Evolutionary conservation across 371 early-diverging fungal genomes (phyloP).

Genomic region (Lichtheimia corymbifera): DNA sequence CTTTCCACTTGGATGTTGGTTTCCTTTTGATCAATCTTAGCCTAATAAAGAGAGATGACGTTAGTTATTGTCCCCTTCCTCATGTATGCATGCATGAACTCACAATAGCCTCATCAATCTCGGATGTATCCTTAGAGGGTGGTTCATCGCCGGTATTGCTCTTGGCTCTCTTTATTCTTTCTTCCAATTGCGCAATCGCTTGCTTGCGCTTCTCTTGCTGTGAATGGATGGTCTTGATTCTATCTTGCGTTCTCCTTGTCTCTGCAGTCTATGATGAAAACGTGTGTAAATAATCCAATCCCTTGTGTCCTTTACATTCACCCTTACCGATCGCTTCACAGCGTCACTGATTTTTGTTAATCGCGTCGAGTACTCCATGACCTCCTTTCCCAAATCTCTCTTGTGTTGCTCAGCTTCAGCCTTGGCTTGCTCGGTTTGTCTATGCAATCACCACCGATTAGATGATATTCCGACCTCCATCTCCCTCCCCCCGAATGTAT

Average conservation of each 20-base stretch:
- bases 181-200: slow-evolving; percentile 40
- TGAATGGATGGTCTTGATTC: slow-evolving; percentile 32
- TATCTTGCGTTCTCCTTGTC: slow-evolving; percentile 3
- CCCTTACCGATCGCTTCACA: slow-evolving; percentile 16
- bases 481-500: background rate
- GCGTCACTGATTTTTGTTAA: slow-evolving; percentile 7
- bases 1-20: too few relatives aligned
- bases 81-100: background rate
- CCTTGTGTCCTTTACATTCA: too few relatives aligned
- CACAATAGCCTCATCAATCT: slow-evolving; percentile 42
- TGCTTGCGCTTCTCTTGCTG: slow-evolving; percentile 38
- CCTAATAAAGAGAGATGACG: too few relatives aligned
- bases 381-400: background rate
- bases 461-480: too few relatives aligned
- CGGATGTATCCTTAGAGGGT: slow-evolving; percentile 32
- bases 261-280: background rate
- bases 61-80: too few relatives aligned
- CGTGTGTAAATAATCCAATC: too few relatives aligned
- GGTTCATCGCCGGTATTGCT: slow-evolving; percentile 14
- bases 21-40: too few relatives aligned
- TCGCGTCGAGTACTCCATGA: background rate
- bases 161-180: slow-evolving; percentile 36
- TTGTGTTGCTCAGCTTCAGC: background rate
- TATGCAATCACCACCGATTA: background rate
- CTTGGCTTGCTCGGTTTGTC: background rate